phyloP scores from a whole-genome alignment of 768 basidiomycete genomes.

The Boletales sp. region DNA sequence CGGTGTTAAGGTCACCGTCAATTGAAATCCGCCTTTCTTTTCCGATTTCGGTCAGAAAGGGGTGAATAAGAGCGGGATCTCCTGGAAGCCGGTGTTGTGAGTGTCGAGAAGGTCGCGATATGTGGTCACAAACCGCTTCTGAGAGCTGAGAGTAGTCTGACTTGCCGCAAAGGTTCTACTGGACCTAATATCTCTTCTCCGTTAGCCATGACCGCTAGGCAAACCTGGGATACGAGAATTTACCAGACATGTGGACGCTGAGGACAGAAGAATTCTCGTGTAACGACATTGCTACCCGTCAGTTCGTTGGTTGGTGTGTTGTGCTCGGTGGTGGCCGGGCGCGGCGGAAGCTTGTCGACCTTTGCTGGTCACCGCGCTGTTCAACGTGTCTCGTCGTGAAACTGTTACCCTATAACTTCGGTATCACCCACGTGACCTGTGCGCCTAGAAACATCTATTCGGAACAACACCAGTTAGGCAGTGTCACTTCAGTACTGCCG shows the following conservation, averaged over 20 bases:
- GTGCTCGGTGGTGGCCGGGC: no score
- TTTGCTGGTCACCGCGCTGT: neutral
- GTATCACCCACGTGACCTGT: no score
- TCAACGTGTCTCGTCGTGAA: neutral
- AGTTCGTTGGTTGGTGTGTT: no score
- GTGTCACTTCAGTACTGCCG: no score
- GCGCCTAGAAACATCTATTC: no score
- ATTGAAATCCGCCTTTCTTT: constrained; percentile 55
- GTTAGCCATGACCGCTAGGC: constrained; percentile 3
- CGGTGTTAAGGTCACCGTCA: constrained; percentile 55
- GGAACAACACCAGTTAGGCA: no score
- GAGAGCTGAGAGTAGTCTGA: constrained; percentile 60
- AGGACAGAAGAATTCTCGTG: constrained; percentile 13
- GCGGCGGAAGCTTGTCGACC: no score
- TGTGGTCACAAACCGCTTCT: constrained; percentile 47
- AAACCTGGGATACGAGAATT: neutral
- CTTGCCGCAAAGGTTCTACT: constrained; percentile 54
- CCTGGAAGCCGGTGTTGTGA: constrained; percentile 37
- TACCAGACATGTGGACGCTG: constrained; percentile 20
- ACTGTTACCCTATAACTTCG: no score
- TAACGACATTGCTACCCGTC: constrained; percentile 15
- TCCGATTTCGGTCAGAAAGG: constrained; percentile 72
- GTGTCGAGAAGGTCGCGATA: neutral
- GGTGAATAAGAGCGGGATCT: constrained; percentile 75
- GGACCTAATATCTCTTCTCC: constrained; percentile 11